These are phyloP conservation scores for Pichia californica DNA, from an alignment of 805 yeast species.

Conservation along the genomic window DNA sequence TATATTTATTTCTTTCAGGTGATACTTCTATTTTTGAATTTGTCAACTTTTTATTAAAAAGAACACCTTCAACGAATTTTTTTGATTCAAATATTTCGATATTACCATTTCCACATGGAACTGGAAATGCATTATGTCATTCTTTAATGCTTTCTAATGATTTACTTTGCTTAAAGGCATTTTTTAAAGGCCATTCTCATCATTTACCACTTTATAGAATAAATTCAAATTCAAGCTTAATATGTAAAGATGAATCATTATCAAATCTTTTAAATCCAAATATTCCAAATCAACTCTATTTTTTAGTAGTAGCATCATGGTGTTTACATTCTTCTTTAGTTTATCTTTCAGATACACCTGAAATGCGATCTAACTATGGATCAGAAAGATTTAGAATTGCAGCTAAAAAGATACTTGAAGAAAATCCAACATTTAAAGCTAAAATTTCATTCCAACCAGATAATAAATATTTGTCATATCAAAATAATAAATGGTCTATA, in stretches of 20 bases:
- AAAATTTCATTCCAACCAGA: neutral
- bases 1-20: slow-evolving; percentile 68
- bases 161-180: slow-evolving; percentile 29
- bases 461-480: neutral
- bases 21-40: slow-evolving; percentile 82
- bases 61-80: neutral
- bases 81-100: slow-evolving; percentile 16
- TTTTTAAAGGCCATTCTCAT: slow-evolving; percentile 13
- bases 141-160: slow-evolving; percentile 43
- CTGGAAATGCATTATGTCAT: slow-evolving; percentile 76
- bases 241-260: neutral
- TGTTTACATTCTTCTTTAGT: slow-evolving; percentile 83
- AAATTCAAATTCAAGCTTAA: neutral
- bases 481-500: slow-evolving; percentile 9
- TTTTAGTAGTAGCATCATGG: slow-evolving; percentile 72
- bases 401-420: slow-evolving; percentile 45
- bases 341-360: slow-evolving; percentile 69
- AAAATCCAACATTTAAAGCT: slow-evolving; percentile 50
- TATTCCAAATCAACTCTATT: slow-evolving; percentile 19
- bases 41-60: slow-evolving; percentile 37
- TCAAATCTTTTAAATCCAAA: neutral
- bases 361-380: slow-evolving; percentile 53
- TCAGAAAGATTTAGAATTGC: slow-evolving; percentile 63
- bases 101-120: slow-evolving; percentile 63
- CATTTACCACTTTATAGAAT: neutral